A percentile compares a stretch with the other conserved stretches of the same genome.
Evolutionary conservation across 257 asterid species (phyloP).

Genomic region (Lithospermum erythrorhizon): DNA sequence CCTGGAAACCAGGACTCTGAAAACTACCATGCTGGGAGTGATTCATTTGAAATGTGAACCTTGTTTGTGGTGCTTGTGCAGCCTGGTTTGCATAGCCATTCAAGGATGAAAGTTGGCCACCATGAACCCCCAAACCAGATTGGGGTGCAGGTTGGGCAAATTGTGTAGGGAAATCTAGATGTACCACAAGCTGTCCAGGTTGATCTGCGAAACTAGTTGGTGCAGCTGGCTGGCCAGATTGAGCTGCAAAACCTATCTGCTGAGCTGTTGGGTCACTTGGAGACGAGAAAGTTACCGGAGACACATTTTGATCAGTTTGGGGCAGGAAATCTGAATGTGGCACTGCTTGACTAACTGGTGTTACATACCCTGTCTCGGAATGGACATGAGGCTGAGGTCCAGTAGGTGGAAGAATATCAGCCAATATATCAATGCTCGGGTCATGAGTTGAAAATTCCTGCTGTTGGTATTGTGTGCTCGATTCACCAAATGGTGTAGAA

Average conservation of each 20-base stretch:
- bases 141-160: constrained; percentile 25
- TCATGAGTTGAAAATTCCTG: constrained; percentile 35
- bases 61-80: constrained; percentile 34
- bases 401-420: constrained; percentile 85
- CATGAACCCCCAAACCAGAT: constrained; percentile 18
- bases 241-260: constrained; percentile 17
- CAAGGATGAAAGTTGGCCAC: constrained; percentile 8
- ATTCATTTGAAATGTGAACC: constrained; percentile 26
- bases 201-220: constrained; percentile 36
- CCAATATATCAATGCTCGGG: constrained; percentile 68
- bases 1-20: constrained; percentile 14
- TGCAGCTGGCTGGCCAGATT: constrained; percentile 21
- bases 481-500: constrained; percentile 17
- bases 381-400: constrained; percentile 29
- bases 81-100: constrained; percentile 39
- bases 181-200: constrained; percentile 30
- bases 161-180: constrained; percentile 37
- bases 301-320: constrained; percentile 20
- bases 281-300: constrained; percentile 29
- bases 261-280: constrained; percentile 21
- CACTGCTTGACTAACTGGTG: constrained; percentile 28
- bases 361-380: constrained; percentile 28
- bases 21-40: constrained; percentile 15
- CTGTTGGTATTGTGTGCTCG: constrained; percentile 30
- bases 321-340: constrained; percentile 26